Conservation (phyloP, 2,329 filamentous ascomycete species). For the Apiospora hydei region DNA sequence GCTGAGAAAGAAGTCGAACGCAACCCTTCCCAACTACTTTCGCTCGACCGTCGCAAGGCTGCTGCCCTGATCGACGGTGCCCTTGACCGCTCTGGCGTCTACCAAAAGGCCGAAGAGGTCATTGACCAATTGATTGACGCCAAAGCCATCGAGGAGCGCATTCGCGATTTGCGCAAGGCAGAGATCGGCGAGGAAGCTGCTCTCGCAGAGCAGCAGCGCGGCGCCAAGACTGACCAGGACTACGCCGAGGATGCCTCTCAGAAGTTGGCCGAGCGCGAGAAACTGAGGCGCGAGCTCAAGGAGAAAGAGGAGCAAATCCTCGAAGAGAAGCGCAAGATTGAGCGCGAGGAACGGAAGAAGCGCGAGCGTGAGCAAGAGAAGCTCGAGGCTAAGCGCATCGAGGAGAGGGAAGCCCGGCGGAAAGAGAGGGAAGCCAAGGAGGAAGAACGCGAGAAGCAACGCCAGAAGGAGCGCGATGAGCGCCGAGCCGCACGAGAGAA, state of each 20-base stretch:
- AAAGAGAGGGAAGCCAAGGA: slow-evolving; percentile 49
- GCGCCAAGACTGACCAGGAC: slow-evolving; percentile 76
- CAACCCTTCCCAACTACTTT: slow-evolving; percentile 74
- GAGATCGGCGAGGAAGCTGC: slow-evolving; percentile 76
- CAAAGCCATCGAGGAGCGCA: slow-evolving; percentile 70
- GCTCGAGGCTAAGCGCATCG: slow-evolving; percentile 57
- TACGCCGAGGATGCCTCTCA: slow-evolving; percentile 73
- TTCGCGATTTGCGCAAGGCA: slow-evolving; percentile 70
- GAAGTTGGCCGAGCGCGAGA: slow-evolving; percentile 67
- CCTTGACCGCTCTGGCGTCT: slow-evolving; percentile 78
- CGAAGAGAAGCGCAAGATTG: slow-evolving; percentile 66
- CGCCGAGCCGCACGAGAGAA: slow-evolving; percentile 52
- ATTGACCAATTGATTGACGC: slow-evolving; percentile 74
- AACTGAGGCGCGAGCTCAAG: slow-evolving; percentile 65
- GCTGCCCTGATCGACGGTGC: slow-evolving; percentile 80
- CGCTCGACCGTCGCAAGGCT: slow-evolving; percentile 76
- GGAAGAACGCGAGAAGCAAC: slow-evolving; percentile 48
- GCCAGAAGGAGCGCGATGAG: slow-evolving; percentile 63
- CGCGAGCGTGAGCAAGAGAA: slow-evolving; percentile 57
- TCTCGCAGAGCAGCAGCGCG: slow-evolving; percentile 67
- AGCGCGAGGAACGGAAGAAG: slow-evolving; percentile 62
- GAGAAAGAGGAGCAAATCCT: slow-evolving; percentile 66
- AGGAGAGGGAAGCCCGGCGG: slow-evolving; percentile 57
- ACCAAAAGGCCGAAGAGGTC: slow-evolving; percentile 72
- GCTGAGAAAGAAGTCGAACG: slow-evolving; percentile 78